Percentiles rank a stretch among this genome's conserved stretches.
phyloP scores from a whole-genome alignment of 148 eudicot species.

The Selenicereus undatus region DNA sequence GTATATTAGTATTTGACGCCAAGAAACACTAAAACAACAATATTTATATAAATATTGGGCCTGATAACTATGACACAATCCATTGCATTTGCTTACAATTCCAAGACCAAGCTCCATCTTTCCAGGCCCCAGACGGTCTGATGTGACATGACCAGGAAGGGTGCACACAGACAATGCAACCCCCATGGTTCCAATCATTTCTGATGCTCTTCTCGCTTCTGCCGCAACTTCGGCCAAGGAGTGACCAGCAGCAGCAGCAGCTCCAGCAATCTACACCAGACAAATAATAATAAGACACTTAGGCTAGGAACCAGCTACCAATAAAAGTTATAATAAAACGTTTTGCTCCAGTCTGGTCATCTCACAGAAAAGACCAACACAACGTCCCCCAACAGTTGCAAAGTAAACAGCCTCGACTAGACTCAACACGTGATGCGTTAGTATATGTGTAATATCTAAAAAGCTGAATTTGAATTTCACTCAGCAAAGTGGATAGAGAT shows the following conservation, averaged over 20 bases:
- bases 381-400: not conserved
- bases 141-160: constrained; percentile 77
- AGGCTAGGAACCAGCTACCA: constrained; percentile 1
- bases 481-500: too few relatives aligned
- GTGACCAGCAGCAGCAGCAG: constrained; percentile 86
- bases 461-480: too few relatives aligned
- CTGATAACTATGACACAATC: not conserved
- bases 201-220: constrained; percentile 86
- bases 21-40: not conserved
- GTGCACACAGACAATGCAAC: constrained; percentile 97
- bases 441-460: too few relatives aligned
- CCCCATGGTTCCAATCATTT: constrained; percentile 93
- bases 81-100: constrained; percentile 54
- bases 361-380: not conserved
- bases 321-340: not conserved
- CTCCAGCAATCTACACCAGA: constrained; percentile 77
- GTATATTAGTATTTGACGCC: too few relatives aligned
- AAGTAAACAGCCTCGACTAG: too few relatives aligned
- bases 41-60: not conserved
- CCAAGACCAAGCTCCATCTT: constrained; percentile 99
- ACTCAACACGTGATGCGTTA: too few relatives aligned
- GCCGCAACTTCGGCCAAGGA: constrained; percentile 76
- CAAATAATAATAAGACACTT: not conserved
- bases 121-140: constrained; percentile 97
- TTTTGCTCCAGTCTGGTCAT: not conserved